phyloP scores from a whole-genome alignment of 768 basidiomycete species.

The Pleurotus salmoneostramineus region DNA sequence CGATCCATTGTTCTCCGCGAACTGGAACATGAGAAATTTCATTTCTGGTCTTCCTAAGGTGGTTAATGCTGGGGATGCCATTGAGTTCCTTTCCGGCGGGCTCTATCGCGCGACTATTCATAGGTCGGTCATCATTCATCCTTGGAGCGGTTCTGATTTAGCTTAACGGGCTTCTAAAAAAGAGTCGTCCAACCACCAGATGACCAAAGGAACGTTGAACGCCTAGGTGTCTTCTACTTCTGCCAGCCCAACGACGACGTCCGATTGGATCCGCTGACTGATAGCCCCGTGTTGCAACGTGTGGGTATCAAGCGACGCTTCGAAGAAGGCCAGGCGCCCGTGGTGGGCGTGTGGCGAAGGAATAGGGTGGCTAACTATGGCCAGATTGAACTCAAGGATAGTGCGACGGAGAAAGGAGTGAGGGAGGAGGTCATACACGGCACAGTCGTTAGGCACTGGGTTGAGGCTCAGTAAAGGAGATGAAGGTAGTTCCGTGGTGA shows the following conservation, averaged over 20 bases:
- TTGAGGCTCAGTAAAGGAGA: slow-evolving; percentile 26
- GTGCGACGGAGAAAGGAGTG: slow-evolving; percentile 26
- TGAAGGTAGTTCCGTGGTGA: background rate
- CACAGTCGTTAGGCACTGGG: slow-evolving; percentile 38
- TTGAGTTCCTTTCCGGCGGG: slow-evolving; percentile 45
- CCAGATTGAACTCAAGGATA: slow-evolving; percentile 23
- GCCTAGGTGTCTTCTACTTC: slow-evolving; percentile 49
- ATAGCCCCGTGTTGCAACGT: slow-evolving; percentile 39
- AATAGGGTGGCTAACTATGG: slow-evolving; percentile 39
- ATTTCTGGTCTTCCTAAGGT: slow-evolving; percentile 18
- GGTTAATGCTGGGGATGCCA: slow-evolving; percentile 43
- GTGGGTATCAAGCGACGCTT: slow-evolving; percentile 29
- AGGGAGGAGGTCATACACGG: slow-evolving; percentile 45
- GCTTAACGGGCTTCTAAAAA: background rate
- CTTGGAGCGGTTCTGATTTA: background rate
- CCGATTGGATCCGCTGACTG: slow-evolving; percentile 29
- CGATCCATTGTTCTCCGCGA: background rate
- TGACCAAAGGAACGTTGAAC: slow-evolving; percentile 36
- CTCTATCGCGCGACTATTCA: slow-evolving; percentile 48
- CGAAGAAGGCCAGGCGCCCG: slow-evolving; percentile 32
- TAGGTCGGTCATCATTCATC: slow-evolving; percentile 11
- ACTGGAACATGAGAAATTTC: background rate
- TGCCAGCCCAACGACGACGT: slow-evolving; percentile 37
- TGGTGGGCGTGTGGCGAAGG: slow-evolving; percentile 36
- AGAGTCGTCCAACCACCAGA: slow-evolving; percentile 46